Evolutionary conservation across 768 basidiomycete genomes (phyloP).

Genomic region (Cantharellus cinnabarinus): DNA sequence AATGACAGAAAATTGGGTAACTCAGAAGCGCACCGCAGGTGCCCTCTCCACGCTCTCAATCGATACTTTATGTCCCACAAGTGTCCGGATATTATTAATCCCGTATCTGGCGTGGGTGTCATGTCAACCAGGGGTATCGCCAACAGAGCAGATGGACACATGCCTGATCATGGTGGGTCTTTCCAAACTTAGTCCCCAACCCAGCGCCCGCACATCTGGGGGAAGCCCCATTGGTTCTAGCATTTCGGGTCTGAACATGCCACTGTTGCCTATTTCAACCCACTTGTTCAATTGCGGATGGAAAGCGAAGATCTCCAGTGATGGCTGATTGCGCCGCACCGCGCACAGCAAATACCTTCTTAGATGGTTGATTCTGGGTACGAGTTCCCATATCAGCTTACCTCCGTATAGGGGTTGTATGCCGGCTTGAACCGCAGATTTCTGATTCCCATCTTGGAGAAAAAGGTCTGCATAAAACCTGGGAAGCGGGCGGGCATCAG

Average conservation of each 20-base stretch:
- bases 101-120: constrained; percentile 43
- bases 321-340: constrained; percentile 34
- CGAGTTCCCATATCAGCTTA: constrained; percentile 12
- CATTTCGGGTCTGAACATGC: constrained; percentile 99
- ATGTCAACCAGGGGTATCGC: not conserved
- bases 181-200: constrained; percentile 90
- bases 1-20: too few species aligned
- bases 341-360: not conserved
- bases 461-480: constrained; percentile 99
- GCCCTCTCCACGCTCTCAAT: constrained; percentile 77
- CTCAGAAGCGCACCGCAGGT: constrained; percentile 75
- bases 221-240: constrained; percentile 97
- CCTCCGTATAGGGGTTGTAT: constrained; percentile 96
- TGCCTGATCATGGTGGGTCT: constrained; percentile 97
- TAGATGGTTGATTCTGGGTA: not conserved
- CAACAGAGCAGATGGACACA: constrained; percentile 10
- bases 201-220: constrained; percentile 85
- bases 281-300: constrained; percentile 83
- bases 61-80: constrained; percentile 93
- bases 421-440: constrained; percentile 95
- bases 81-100: constrained; percentile 88
- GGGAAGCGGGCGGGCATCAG: not conserved
- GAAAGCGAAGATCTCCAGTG: constrained; percentile 96
- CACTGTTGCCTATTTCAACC: constrained; percentile 98
- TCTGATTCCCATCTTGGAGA: constrained; percentile 91